A percentile compares a stretch with the other conserved stretches of the same genome.
These are phyloP conservation scores for Brachypodium distachyon DNA, from an alignment of 202 grass and related monocot species.

Conservation along the genomic window DNA sequence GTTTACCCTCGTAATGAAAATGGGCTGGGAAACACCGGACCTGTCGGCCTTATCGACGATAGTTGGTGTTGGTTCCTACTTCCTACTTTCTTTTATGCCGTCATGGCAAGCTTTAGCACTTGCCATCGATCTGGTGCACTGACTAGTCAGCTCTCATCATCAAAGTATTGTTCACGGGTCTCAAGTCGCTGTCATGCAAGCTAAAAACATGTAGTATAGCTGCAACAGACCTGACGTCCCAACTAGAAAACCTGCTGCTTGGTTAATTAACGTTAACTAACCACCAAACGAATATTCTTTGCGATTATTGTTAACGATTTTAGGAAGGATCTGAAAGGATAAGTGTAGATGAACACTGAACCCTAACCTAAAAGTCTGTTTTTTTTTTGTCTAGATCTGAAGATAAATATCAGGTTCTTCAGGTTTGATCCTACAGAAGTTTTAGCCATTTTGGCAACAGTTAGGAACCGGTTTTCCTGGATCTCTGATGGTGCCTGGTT, in stretches of 20 bases:
- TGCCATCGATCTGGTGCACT: not conserved
- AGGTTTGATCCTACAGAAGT: not conserved
- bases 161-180: conserved; percentile 20
- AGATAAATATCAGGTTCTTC: not conserved
- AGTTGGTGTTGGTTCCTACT: conserved; percentile 5
- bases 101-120: conserved; percentile 1
- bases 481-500: not conserved
- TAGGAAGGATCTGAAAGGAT: not conserved
- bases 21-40: not conserved
- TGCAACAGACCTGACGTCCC: conserved; percentile 28
- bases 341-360: not conserved
- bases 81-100: not conserved
- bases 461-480: not conserved
- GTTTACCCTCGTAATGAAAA: not conserved
- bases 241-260: conserved; percentile 14
- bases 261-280: not conserved
- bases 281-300: not conserved
- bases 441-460: not conserved
- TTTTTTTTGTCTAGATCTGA: not conserved
- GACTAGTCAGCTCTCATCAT: too few species aligned
- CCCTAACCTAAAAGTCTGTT: not conserved
- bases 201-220: not conserved
- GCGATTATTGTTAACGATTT: not conserved
- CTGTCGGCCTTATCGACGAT: not conserved
- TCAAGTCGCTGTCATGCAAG: conserved; percentile 19